Base-by-base conservation (phyloP, 169 alveolate genomes). In the Eimeria praecox region DNA sequence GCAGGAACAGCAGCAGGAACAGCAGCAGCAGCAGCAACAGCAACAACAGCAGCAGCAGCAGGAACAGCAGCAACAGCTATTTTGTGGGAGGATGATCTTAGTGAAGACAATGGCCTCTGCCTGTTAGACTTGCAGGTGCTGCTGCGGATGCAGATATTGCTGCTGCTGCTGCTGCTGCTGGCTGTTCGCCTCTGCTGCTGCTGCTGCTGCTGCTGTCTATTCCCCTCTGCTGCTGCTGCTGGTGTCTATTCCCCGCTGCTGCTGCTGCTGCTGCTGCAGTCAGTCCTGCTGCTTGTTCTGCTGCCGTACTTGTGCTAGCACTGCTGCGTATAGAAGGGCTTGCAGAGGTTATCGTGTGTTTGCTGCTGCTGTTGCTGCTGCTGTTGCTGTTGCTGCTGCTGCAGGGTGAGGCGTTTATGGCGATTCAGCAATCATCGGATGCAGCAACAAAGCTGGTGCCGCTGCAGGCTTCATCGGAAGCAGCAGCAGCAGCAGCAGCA, bases 351-450 rank as follows among this genome's bases (percentile, higher is more conserved):
- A n/a, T 1, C 27, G 22, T 5, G n/a, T 40, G 86, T 33, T 75
- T 75, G 27, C 56, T 14, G 59, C 33, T 35, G 82, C 82, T 38
- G 42, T 35, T 35, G 30, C 56, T 75, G 56, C 54, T 75, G 86
- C 56, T 35, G 86, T 54, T 4, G 49, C 82, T 71, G 30, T 6
- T 35, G 56, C n/a, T 35, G 54, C 33, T 35, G n/a, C 27, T 85
- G 80, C 59, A 85, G 92, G 92, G 92, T n/a, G 92, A 85, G 78
- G 92, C 80, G 24, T 42, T 85, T 18, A 27, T 85, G 77, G 78
- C 92, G 40, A 38, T 56, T 85, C 92, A 85, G n/a, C 80, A 33
- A 2, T 56, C 92, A 27, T 14, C 92, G 40, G 56, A 18, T 46
- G 75, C 92, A 16, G 92, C 80, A 38, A 35, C 91, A 30, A n/a